phyloP scores from a whole-genome alignment of 371 early-diverging fungal genomes.

The Lichtheimia corymbifera region DNA sequence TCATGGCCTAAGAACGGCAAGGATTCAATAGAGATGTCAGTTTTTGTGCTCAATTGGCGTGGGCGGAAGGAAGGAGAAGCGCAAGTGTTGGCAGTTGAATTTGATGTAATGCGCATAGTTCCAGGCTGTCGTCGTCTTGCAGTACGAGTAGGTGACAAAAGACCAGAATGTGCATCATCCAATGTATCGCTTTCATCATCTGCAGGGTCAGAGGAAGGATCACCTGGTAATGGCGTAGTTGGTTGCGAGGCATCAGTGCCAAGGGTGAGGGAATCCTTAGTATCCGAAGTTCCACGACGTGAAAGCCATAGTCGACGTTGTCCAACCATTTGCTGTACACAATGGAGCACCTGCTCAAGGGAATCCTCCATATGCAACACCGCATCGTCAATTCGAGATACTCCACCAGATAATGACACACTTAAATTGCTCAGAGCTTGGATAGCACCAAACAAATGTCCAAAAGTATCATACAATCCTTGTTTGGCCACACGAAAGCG shows the following conservation, averaged over 20 bases:
- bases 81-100: too few species aligned
- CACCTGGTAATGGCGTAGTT: neutral
- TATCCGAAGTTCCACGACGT: constrained; percentile 26
- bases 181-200: constrained; percentile 10
- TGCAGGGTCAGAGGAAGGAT: neutral
- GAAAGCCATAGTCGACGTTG: constrained; percentile 40
- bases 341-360: constrained; percentile 35
- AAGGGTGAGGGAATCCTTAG: constrained; percentile 4
- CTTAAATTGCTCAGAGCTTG: constrained; percentile 60
- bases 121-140: neutral
- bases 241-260: neutral
- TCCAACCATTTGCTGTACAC: constrained; percentile 38
- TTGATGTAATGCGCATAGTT: neutral
- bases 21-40: constrained; percentile 10
- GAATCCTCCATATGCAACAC: constrained; percentile 44
- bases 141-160: neutral
- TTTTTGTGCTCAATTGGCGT: constrained; percentile 23
- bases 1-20: constrained; percentile 71
- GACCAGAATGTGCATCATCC: neutral
- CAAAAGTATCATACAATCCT: constrained; percentile 63
- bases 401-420: constrained; percentile 26
- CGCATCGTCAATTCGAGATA: constrained; percentile 42
- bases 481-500: constrained; percentile 60
- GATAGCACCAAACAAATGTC: constrained; percentile 65
- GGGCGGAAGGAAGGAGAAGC: constrained; percentile 4